These are phyloP conservation scores for Xylaria sp. DNA, from an alignment of 2,329 filamentous ascomycete species.

Conservation along the genomic window DNA sequence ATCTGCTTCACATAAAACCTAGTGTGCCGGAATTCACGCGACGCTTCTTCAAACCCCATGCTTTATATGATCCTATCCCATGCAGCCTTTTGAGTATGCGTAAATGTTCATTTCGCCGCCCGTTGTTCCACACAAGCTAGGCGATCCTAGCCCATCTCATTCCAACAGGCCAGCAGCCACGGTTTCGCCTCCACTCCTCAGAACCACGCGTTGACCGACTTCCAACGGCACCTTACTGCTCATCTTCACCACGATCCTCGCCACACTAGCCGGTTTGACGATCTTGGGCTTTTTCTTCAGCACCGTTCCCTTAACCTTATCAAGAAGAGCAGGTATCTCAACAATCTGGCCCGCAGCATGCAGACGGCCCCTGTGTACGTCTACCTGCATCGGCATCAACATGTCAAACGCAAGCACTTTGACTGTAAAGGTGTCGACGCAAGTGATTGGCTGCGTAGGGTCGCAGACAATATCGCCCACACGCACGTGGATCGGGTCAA, in stretches of 20 bases:
- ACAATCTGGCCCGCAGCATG: constrained; percentile 81
- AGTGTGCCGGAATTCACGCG: neutral
- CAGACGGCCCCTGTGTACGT: constrained; percentile 86
- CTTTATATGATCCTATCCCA: neutral
- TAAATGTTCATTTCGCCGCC: neutral
- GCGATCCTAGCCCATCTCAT: constrained; percentile 50
- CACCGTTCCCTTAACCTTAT: constrained; percentile 80
- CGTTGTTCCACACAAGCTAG: neutral
- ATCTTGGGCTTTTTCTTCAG: constrained; percentile 87
- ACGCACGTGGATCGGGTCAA: constrained; percentile 84
- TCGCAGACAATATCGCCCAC: constrained; percentile 89
- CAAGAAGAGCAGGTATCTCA: constrained; percentile 76
- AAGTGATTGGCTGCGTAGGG: constrained; percentile 72
- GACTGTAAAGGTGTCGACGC: constrained; percentile 78
- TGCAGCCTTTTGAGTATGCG: neutral
- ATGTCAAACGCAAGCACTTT: constrained; percentile 92
- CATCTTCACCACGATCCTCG: constrained; percentile 80
- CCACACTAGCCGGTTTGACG: constrained; percentile 81
- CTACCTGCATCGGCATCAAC: constrained; percentile 86
- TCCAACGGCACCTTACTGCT: constrained; percentile 82
- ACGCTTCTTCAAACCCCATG: neutral
- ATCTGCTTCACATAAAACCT: neutral
- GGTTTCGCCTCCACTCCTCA: constrained; percentile 83
- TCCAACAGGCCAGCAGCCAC: constrained; percentile 90
- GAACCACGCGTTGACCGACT: constrained; percentile 79